Conservation (phyloP, 1,139 yeast species). For the Pichiaceae sp. region DNA sequence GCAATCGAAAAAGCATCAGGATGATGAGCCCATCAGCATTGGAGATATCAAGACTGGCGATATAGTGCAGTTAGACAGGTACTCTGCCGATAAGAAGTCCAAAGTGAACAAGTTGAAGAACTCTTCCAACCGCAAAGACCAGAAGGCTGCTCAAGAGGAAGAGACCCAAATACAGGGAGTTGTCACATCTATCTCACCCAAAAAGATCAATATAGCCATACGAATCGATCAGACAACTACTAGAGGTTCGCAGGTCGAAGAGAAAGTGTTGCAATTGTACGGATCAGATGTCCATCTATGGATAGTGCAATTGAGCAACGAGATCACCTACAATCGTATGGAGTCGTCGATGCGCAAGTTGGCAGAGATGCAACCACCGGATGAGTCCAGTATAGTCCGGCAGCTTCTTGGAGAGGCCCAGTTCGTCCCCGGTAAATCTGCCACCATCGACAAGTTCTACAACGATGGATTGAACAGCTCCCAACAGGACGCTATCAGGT, state of each 20-base stretch:
- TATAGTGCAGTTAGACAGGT: constrained; percentile 46
- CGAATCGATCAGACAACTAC: constrained; percentile 34
- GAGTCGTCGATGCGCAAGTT: constrained; percentile 66
- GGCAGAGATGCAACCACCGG: constrained; percentile 34
- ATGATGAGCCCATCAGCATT: constrained; percentile 31
- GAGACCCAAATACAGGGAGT: constrained; percentile 46
- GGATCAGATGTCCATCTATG: constrained; percentile 38
- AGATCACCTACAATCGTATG: constrained; percentile 73
- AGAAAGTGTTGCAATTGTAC: constrained; percentile 31
- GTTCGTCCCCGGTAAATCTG: constrained; percentile 7
- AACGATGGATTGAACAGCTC: constrained; percentile 57
- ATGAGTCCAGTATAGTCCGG: constrained; percentile 29
- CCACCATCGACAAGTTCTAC: constrained; percentile 28
- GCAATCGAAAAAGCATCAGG: constrained; percentile 25
- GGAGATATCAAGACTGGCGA: constrained; percentile 74
- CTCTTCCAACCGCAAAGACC: constrained; percentile 23
- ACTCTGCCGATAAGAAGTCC: constrained; percentile 10
- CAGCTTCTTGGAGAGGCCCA: constrained; percentile 36
- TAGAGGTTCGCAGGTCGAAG: constrained; percentile 27
- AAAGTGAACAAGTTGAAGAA: constrained; percentile 17
- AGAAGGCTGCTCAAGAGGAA: constrained; percentile 20
- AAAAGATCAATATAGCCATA: constrained; percentile 48
- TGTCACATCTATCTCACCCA: constrained; percentile 38
- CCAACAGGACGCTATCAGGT: constrained; percentile 58
- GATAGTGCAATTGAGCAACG: constrained; percentile 61